These are phyloP conservation scores for Hypoxylon sp. DNA, from an alignment of 2,329 filamentous ascomycete species.

Conservation along the genomic window DNA sequence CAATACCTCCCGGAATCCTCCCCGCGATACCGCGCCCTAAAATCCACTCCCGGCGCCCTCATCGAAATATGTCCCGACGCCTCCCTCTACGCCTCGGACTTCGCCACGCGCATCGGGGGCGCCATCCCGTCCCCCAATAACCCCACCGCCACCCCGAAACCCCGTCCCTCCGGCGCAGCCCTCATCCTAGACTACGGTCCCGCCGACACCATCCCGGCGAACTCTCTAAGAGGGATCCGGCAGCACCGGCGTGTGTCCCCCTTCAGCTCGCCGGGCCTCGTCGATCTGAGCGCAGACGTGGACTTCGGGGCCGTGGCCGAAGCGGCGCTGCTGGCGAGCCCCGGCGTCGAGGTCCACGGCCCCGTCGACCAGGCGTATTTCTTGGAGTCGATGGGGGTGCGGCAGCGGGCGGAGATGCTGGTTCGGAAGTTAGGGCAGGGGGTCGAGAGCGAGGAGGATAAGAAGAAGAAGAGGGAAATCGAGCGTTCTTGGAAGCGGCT, in stretches of 20 bases:
- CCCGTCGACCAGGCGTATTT: constrained; percentile 90
- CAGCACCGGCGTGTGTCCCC: constrained; percentile 83
- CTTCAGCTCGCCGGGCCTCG: constrained; percentile 82
- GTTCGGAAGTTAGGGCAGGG: constrained; percentile 57
- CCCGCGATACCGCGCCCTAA: constrained; percentile 81
- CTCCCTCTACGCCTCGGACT: constrained; percentile 82
- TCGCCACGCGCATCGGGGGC: constrained; percentile 88
- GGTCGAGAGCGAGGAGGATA: constrained; percentile 60
- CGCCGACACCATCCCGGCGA: constrained; percentile 80
- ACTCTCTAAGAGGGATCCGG: constrained; percentile 91
- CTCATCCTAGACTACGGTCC: constrained; percentile 98
- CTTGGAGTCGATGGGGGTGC: constrained; percentile 84
- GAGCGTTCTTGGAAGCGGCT: constrained; percentile 84
- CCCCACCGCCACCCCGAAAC: constrained; percentile 63
- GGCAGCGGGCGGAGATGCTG: constrained; percentile 80
- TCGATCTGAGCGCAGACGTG: constrained; percentile 93
- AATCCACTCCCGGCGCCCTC: constrained; percentile 75
- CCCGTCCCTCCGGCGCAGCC: constrained; percentile 82
- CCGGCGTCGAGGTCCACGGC: constrained; percentile 90
- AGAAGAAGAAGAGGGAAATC: constrained; percentile 63
- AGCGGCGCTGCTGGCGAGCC: constrained; percentile 79
- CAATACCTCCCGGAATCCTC: constrained; percentile 88
- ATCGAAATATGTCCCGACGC: constrained; percentile 94
- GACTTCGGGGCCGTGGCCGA: constrained; percentile 93
- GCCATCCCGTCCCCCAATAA: constrained; percentile 49